Evolutionary conservation across 208 protist species (phyloP), one percentile per base, ranked within the genome.

Genomic region (Wallacemonas sp.): DNA sequence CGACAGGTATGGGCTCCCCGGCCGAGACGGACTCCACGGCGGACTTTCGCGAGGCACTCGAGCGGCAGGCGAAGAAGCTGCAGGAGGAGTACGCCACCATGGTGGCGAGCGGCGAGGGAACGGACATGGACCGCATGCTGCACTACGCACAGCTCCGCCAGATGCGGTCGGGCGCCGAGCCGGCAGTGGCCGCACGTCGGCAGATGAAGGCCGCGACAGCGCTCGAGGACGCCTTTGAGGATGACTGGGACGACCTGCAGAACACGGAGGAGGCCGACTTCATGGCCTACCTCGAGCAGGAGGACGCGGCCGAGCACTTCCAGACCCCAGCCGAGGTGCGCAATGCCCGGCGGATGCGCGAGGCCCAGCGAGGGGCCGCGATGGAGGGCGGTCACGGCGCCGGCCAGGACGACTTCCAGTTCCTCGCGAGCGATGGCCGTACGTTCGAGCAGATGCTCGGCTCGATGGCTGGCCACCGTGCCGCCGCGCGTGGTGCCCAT

Each of bases 231-330:
- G 54, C 41, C 10, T 81, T 78, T 57, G 74, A 86, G 65, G 70
- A 89, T 32, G 68, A 66, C 36, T 84, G 79, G 78, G 71, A 64
- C 32, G 70, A 82, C 20, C 74, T 77, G 28, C 70, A 84, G 12
- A 70, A 71, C 31, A 57, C 70, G 39, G 77, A 78, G 57, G 82
- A 90, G 57, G 81, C 59, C 10, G 82, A 87, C 36, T 72, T 94
- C n/a, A 92, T 94, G 88, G 79, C 69, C 16, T 94, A 90, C 50
- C 83, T 94, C 46, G 81, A 94, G 57, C 79, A 89, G 67, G 66
- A 83, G 25, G 87, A 94, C 72, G 63, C 63, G 41, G 81, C 82
- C 0, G 54, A 66, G 20, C 81, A 82, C 41, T 82, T 84, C 61
- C 77, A 72, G 70, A 86, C 72, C 1, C 73, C 80, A 12, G 59